Evolutionary conservation across 331 rosid genomes (phyloP).

Genomic region (Pyracantha coccinea): DNA sequence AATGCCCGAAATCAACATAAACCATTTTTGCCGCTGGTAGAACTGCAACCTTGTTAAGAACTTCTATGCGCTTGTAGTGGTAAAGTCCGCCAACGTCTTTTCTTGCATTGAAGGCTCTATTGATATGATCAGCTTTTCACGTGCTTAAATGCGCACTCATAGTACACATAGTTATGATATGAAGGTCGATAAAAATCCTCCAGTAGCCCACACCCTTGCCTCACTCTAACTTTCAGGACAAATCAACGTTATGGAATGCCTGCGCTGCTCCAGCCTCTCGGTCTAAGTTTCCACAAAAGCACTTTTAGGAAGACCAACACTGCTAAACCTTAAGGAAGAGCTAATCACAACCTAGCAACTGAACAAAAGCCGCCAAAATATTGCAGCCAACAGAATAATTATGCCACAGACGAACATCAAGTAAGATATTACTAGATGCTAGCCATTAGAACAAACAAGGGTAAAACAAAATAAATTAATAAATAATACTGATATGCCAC

Average conservation of each 20-base stretch:
- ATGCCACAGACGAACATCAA: background rate
- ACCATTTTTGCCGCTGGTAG: background rate
- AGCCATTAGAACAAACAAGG: background rate
- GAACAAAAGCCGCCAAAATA: background rate
- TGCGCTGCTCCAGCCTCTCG: background rate
- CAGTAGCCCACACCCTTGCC: background rate
- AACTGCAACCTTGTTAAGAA: background rate
- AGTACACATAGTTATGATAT: background rate
- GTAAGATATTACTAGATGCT: background rate
- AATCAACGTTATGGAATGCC: background rate
- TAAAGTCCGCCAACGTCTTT: constrained; percentile 34
- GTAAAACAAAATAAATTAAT: background rate
- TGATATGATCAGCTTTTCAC: background rate
- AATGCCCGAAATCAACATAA: background rate
- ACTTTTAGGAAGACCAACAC: background rate
- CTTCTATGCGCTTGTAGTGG: constrained; percentile 32
- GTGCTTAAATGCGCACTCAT: background rate
- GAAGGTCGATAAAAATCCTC: background rate
- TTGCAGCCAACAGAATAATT: background rate
- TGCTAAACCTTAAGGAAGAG: background rate
- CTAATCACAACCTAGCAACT: background rate
- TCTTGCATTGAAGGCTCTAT: background rate
- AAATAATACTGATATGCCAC: background rate
- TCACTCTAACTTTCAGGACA: background rate
- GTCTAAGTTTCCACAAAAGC: background rate